Evolutionary conservation across 2,329 filamentous ascomycete genomes (phyloP).

Genomic region (Simplicillium aogashimaense): DNA sequence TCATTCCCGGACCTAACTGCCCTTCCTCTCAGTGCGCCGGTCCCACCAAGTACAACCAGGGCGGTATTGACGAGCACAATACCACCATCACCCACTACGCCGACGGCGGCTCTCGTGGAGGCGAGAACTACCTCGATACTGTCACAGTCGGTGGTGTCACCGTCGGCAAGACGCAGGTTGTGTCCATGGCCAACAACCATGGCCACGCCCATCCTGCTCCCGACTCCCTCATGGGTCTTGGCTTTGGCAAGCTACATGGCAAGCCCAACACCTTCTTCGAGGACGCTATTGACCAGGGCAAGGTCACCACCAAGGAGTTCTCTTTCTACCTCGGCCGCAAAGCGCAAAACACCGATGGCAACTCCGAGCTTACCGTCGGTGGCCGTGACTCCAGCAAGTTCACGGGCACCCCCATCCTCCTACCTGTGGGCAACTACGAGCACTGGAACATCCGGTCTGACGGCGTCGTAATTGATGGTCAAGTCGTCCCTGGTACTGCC

Average conservation of each 20-base stretch:
- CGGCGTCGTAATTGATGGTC: background rate
- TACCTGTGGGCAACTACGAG: background rate
- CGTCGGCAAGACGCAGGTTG: constrained; percentile 31
- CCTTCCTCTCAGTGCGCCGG: constrained; percentile 5
- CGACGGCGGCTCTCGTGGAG: constrained; percentile 60
- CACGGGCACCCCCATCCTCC: constrained; percentile 18
- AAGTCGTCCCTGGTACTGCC: background rate
- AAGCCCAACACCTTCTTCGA: constrained; percentile 73
- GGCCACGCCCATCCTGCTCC: constrained; percentile 47
- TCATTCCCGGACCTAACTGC: background rate
- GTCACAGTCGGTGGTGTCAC: constrained; percentile 55
- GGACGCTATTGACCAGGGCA: constrained; percentile 61
- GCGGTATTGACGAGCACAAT: constrained; percentile 66
- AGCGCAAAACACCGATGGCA: constrained; percentile 50
- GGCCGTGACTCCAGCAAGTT: constrained; percentile 61
- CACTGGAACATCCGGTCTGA: background rate
- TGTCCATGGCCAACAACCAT: constrained; percentile 13
- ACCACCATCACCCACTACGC: constrained; percentile 75
- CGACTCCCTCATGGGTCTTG: constrained; percentile 60
- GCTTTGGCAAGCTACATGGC: constrained; percentile 58
- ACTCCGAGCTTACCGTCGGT: constrained; percentile 47
- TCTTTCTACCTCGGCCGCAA: constrained; percentile 47
- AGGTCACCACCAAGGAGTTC: constrained; percentile 57
- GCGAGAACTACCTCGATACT: constrained; percentile 31
- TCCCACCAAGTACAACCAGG: constrained; percentile 33